A percentile compares a stretch with the other conserved stretches of the same genome.
Evolutionary conservation across 768 basidiomycete genomes (phyloP).

Genomic region (Auriculariales sp.): DNA sequence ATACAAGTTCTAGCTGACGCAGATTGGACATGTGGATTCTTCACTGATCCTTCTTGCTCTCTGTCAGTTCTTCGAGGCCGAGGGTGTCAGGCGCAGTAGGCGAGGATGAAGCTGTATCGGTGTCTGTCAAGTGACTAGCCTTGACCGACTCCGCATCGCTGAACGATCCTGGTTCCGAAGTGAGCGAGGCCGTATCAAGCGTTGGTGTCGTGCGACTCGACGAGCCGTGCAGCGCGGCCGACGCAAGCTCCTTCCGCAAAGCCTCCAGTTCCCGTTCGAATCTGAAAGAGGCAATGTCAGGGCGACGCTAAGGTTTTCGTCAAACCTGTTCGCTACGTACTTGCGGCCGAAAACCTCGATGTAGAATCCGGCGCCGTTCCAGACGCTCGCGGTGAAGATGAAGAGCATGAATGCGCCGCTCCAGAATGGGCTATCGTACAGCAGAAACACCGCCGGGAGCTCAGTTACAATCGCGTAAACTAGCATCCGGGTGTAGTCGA

Average conservation of each 20-base stretch:
- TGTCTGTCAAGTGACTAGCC: neutral
- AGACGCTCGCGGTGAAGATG: slow-evolving; percentile 78
- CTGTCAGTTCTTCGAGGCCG: neutral
- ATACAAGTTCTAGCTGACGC: too few species aligned
- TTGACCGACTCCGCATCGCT: neutral
- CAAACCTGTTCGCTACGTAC: slow-evolving; percentile 31
- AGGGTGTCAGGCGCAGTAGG: neutral
- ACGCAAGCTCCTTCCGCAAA: slow-evolving; percentile 78
- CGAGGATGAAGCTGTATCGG: neutral
- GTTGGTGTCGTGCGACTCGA: slow-evolving; percentile 35
- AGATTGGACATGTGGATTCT: too few species aligned
- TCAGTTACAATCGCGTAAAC: slow-evolving; percentile 81
- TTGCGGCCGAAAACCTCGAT: slow-evolving; percentile 96
- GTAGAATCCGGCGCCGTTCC: slow-evolving; percentile 94
- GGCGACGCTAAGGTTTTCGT: too few species aligned
- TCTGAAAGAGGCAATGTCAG: too few species aligned
- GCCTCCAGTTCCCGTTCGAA: slow-evolving; percentile 89
- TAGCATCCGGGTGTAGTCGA: slow-evolving; percentile 17
- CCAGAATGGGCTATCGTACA: slow-evolving; percentile 70
- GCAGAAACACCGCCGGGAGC: slow-evolving; percentile 65
- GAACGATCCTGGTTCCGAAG: neutral
- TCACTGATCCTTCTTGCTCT: neutral
- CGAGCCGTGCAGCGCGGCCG: slow-evolving; percentile 25
- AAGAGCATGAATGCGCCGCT: slow-evolving; percentile 63
- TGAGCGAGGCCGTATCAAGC: neutral